These are phyloP conservation scores for Pyrenochaeta sp. DNA, from an alignment of 2,329 filamentous ascomycete genomes.

Conservation along the genomic window DNA sequence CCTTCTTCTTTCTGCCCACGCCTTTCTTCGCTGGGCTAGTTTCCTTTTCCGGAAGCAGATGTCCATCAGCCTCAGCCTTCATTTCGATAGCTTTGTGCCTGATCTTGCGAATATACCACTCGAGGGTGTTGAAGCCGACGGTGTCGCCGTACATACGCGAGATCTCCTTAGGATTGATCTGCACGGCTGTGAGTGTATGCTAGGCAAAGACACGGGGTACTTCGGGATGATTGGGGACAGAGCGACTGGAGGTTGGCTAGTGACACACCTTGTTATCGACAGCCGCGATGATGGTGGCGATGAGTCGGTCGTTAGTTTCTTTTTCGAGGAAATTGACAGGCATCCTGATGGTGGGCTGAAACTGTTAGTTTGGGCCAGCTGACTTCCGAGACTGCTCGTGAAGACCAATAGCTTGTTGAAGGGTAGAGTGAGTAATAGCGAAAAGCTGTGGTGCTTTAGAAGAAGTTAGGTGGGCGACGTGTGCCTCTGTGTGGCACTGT, in stretches of 20 bases:
- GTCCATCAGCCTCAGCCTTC: conserved; percentile 17
- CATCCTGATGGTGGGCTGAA: conserved; percentile 28
- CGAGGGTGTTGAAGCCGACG: conserved; percentile 59
- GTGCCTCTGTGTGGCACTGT: background rate
- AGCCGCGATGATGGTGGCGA: conserved; percentile 52
- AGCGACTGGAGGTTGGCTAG: background rate
- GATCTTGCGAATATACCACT: conserved; percentile 56
- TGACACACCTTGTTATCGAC: conserved; percentile 42
- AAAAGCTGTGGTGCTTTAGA: background rate
- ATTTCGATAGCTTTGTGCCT: conserved; percentile 53
- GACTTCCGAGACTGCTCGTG: no score
- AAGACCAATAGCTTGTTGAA: no score
- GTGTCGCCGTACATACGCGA: conserved; percentile 56
- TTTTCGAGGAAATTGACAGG: conserved; percentile 49
- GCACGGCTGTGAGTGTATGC: conserved; percentile 4
- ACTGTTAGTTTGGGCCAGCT: background rate
- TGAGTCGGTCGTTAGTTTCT: conserved; percentile 49
- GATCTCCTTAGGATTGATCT: conserved; percentile 57
- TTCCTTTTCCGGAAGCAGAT: background rate
- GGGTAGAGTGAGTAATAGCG: background rate
- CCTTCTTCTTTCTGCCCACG: background rate
- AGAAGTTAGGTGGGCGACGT: background rate
- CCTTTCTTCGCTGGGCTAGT: background rate
- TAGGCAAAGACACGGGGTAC: background rate
- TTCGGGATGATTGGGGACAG: background rate